Base-by-base conservation (phyloP, 345 rosid genomes). In the Gossypium stocksii region DNA sequence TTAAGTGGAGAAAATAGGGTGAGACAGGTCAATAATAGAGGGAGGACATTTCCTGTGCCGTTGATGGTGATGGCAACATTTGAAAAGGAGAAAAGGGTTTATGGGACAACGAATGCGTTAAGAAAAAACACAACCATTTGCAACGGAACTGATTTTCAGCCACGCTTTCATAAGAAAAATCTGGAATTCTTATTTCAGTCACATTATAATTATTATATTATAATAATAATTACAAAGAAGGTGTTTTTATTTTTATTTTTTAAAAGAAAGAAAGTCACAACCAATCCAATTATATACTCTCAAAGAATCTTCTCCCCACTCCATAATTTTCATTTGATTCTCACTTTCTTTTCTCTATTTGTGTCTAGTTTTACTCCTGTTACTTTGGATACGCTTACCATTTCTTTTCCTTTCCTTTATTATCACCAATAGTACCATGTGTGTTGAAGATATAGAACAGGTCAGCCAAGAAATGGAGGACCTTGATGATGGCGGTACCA, bases 381-480 rank as follows among this genome's bases (percentile, higher is more conserved):
- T 34, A 0, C 82, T 78, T 76, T 68, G 76, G 83, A 80, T 74
- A 70, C 78, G 72, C 77, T 43, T 64, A 4, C 25, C 27, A n/a
- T 65, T 38, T 17, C 25, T 64, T 65, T 43, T 11, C 69, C 6
- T 45, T 41, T n/a, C 2, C 15, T 41, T n/a, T n/a, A n/a, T 38
- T 53, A 45, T 8, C 78, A 46, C 7, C 71, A 46, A 17, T 7
- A 52, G 25, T 15, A 15, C 22, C 69, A 75, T 89, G 90, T 82
- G 90, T 84, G 82, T 82, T 68, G 61, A 86, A 73, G 91, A 86
- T 71, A 78, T 84, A 22, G 82, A 82, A 44, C 77, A 80, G 46
- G 77, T 64, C 56, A 64, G 11, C 51, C 81, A 79, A 66, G 87
- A 86, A 63, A 71, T 66, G 74, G 87, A 76, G 49, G 49, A 41